Conservation (phyloP, 257 asterid genomes). For the Nicotiana tabacum region DNA sequence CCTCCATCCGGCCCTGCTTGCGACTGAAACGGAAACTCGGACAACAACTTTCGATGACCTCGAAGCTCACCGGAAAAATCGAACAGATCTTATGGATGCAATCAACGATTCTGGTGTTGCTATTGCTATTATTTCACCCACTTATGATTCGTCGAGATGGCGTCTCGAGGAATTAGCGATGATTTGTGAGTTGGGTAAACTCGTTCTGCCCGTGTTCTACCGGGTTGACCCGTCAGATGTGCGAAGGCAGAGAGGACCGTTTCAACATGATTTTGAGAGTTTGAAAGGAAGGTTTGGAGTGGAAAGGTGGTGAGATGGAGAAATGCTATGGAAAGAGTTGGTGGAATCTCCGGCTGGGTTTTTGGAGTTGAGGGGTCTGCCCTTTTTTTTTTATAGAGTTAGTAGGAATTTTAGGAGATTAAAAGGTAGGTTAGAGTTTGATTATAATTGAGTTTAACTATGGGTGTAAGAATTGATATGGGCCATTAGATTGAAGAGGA, state of each 20-base stretch:
- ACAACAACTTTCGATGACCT: too few relatives aligned
- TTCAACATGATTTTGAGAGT: constrained; percentile 9
- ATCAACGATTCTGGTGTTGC: constrained; percentile 31
- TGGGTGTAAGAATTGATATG: too few relatives aligned
- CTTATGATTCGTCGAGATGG: constrained; percentile 30
- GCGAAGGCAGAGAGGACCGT: constrained; percentile 23
- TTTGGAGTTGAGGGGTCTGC: too few relatives aligned
- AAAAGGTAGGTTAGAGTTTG: too few relatives aligned
- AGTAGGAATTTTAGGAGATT: too few relatives aligned
- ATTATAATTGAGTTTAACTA: too few relatives aligned
- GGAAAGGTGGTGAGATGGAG: constrained; percentile 26
- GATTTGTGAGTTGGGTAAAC: constrained; percentile 13
- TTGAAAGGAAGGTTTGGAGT: constrained; percentile 14
- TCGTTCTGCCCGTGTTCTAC: constrained; percentile 24
- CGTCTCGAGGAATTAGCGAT: constrained; percentile 31
- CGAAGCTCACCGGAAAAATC: too few relatives aligned
- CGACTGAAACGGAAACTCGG: too few relatives aligned
- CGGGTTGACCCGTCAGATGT: constrained; percentile 28
- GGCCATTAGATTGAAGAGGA: too few relatives aligned
- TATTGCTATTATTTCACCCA: constrained; percentile 26
- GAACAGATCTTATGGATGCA: constrained; percentile 10
- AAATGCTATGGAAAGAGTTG: constrained; percentile 30
- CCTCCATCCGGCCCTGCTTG: too few relatives aligned
- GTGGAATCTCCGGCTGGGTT: constrained; percentile 23
- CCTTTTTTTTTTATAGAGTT: too few relatives aligned